phyloP scores from a whole-genome alignment of 23 red algal genomes.

The Cyanidium caldarium region DNA sequence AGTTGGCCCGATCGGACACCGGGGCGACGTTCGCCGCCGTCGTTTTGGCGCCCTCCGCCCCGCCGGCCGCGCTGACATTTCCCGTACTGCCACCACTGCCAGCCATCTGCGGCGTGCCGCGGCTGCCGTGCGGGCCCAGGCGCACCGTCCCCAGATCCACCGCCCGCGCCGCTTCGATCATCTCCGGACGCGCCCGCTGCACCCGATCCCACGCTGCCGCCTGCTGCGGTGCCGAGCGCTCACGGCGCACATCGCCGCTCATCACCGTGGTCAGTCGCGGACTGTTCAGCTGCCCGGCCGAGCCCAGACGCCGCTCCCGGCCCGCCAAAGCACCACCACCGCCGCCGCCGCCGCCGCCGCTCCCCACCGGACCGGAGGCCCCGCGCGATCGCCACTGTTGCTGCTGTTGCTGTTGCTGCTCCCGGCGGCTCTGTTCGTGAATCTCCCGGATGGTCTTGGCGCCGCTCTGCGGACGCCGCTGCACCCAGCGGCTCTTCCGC shows the following conservation, averaged over 20 bases:
- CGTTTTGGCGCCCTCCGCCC: not conserved
- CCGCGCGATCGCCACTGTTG: not conserved
- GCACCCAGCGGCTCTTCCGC: conserved; percentile 54
- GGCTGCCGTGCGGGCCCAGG: not conserved
- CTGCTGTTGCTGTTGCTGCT: not conserved
- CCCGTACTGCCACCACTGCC: no score
- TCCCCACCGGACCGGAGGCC: not conserved
- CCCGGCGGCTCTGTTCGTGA: conserved; percentile 14
- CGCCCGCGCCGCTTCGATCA: not conserved
- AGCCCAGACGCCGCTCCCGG: not conserved
- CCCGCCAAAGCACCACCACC: not conserved
- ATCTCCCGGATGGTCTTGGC: conserved; percentile 92
- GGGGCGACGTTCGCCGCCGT: not conserved
- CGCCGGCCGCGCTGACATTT: no score
- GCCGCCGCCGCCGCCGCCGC: not conserved
- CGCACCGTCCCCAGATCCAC: not conserved
- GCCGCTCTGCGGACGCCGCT: conserved; percentile 38
- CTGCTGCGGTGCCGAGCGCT: not conserved
- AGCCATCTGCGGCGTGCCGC: not conserved
- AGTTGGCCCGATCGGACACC: no score
- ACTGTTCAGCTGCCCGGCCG: not conserved
- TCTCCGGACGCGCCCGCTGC: not conserved
- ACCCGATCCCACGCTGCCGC: not conserved
- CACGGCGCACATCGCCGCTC: not conserved
- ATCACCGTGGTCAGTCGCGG: not conserved